A percentile compares a stretch with the other conserved stretches of the same genome.
These are phyloP conservation scores for Rhizodiscina lignyota DNA, from an alignment of 495 filamentous ascomycete species.

Conservation along the genomic window DNA sequence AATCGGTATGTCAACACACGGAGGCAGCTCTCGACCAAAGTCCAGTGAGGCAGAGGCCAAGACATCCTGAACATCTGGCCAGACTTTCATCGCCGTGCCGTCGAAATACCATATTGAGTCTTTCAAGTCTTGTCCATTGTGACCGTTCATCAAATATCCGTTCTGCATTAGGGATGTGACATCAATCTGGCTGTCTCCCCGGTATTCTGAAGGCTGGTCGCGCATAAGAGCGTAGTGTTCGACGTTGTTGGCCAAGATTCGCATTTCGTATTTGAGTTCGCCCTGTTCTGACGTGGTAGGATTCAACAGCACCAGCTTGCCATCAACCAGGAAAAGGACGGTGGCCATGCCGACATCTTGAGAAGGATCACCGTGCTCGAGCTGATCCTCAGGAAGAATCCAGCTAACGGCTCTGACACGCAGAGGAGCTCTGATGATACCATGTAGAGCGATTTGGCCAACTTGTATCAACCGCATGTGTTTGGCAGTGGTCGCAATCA, in stretches of 20 bases:
- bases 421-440: constrained; percentile 85
- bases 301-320: constrained; percentile 83
- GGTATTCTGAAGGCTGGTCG: constrained; percentile 46
- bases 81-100: constrained; percentile 61
- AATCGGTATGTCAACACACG: constrained; percentile 44
- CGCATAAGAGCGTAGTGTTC: constrained; percentile 89
- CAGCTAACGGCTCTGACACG: constrained; percentile 88
- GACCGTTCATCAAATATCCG: constrained; percentile 20
- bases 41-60: constrained; percentile 49
- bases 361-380: constrained; percentile 84
- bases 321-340: constrained; percentile 87
- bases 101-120: constrained; percentile 95
- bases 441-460: constrained; percentile 91
- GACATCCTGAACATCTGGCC: constrained; percentile 84
- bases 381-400: constrained; percentile 84
- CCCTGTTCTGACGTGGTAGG: constrained; percentile 62
- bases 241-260: constrained; percentile 83
- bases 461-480: constrained; percentile 71
- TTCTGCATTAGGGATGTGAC: not conserved
- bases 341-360: constrained; percentile 92
- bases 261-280: constrained; percentile 93
- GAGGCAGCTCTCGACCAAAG: constrained; percentile 39
- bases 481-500: constrained; percentile 52
- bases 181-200: not conserved
- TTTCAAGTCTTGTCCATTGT: constrained; percentile 38